A percentile compares a stretch with the other conserved stretches of the same genome.
These are phyloP conservation scores for Sporopachydermia lactativora DNA, from an alignment of 805 yeast genomes.

Conservation along the genomic window DNA sequence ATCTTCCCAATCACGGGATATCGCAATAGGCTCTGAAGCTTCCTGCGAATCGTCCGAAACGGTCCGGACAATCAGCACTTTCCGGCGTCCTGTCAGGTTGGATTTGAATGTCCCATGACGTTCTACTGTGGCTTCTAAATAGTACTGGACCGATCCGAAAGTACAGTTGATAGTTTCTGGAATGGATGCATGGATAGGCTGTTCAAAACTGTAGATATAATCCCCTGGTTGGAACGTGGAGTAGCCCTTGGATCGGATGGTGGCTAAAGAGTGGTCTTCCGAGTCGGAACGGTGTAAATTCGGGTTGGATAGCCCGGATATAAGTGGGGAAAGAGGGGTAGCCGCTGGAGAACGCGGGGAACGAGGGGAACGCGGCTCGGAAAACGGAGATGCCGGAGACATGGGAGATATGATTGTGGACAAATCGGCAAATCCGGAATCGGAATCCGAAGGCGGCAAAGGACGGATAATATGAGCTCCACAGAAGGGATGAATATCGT, in stretches of 20 bases:
- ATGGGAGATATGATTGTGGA: conserved; percentile 14
- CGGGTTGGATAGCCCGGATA: conserved; percentile 5
- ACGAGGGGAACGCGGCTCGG: not conserved
- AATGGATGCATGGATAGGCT: conserved; percentile 63
- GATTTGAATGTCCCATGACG: conserved; percentile 81
- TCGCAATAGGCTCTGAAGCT: conserved; percentile 86
- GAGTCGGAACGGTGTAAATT: conserved; percentile 12
- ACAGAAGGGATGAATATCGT: conserved; percentile 15
- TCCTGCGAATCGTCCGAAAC: conserved; percentile 71
- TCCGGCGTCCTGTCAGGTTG: conserved; percentile 47
- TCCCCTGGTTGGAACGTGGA: conserved; percentile 72
- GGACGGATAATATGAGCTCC: conserved; percentile 26
- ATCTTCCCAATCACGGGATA: conserved; percentile 88
- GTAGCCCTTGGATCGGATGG: conserved; percentile 19
- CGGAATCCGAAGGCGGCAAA: not conserved
- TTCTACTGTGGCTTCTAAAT: conserved; percentile 53
- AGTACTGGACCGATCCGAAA: conserved; percentile 69
- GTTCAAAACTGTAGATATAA: conserved; percentile 84
- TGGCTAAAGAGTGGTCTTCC: conserved; percentile 11
- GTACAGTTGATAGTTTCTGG: conserved; percentile 74
- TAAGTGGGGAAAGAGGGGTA: conserved; percentile 12
- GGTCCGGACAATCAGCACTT: conserved; percentile 56
- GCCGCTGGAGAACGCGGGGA: conserved; percentile 11
- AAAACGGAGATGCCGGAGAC: conserved; percentile 7
- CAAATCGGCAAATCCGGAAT: not conserved